These are phyloP conservation scores for Lodderomyces oxycetoniae DNA, from an alignment of 1,139 yeast species.

Conservation along the genomic window DNA sequence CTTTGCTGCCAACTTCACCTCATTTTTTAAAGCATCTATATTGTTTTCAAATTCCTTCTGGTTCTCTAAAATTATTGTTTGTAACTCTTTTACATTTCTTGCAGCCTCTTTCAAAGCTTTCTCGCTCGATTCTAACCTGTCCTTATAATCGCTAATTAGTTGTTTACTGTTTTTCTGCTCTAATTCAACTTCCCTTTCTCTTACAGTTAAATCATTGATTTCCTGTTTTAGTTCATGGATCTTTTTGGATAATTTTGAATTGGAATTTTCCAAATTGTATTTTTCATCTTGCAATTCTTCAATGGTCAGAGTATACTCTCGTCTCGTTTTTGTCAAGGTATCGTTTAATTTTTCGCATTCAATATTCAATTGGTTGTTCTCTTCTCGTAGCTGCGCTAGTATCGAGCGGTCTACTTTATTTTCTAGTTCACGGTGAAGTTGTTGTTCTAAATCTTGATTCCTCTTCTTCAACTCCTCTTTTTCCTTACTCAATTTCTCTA, in stretches of 20 bases:
- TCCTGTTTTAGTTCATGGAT: slow-evolving; percentile 38
- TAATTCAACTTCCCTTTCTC: slow-evolving; percentile 45
- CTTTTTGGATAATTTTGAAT: slow-evolving; percentile 29
- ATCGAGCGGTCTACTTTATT: slow-evolving; percentile 1
- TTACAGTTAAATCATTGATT: slow-evolving; percentile 44
- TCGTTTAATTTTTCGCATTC: slow-evolving; percentile 64
- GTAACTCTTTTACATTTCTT: slow-evolving; percentile 10
- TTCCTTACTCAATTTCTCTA: slow-evolving; percentile 24
- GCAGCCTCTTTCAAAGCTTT: slow-evolving; percentile 10
- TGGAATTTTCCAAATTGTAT: slow-evolving; percentile 39
- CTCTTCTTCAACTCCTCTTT: slow-evolving; percentile 27
- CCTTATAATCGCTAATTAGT: slow-evolving; percentile 45
- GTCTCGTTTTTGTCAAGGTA: slow-evolving; percentile 44
- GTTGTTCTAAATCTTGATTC: slow-evolving; percentile 20
- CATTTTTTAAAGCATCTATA: not conserved
- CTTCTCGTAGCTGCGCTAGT: slow-evolving; percentile 23
- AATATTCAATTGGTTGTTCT: slow-evolving; percentile 51
- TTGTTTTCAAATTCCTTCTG: not conserved
- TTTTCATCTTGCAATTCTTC: slow-evolving; percentile 44
- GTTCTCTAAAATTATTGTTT: slow-evolving; percentile 11
- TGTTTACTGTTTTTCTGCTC: slow-evolving; percentile 38
- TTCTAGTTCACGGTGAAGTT: not conserved
- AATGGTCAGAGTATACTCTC: slow-evolving; percentile 42
- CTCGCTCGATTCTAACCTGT: slow-evolving; percentile 26
- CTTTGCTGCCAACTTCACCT: slow-evolving; percentile 16